Base-by-base conservation (phyloP, 352 stramenopile genomes). In the Globisporangium parvum region DNA sequence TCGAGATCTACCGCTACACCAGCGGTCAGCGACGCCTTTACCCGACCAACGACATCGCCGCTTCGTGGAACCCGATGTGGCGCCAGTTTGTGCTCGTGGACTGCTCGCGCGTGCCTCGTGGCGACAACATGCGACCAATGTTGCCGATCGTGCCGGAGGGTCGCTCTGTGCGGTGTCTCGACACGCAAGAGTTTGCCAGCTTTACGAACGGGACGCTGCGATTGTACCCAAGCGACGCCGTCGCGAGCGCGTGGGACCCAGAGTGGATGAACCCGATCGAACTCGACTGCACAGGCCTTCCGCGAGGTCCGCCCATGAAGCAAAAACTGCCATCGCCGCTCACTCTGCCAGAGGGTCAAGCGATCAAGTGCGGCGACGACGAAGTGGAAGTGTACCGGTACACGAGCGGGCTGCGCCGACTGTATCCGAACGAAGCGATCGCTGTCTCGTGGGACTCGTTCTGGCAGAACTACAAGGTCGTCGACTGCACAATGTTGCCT, bases 361-460 rank as follows among this genome's bases (percentile, higher is more conserved):
- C 65, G 0, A 62, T 71, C 54, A 71, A 68, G 57, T 71, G 65
- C 21, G 41, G 23, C 3, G 35, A 42, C 3, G 31, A 60, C 39
- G 21, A 40, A 23, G 21, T 18, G 9, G 15, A 42, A 11, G 49
- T 70, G 12, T 73, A 60, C 33, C 57, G 65, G n/a, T 59, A 58
- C 24, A 57, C 37, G 0, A 55, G 50, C 33, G 62, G 53, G 4
- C n/a, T 60, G 39, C 47, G 39, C 2, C 57, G 62, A 2, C 53
- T 57, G 54, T 73, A 59, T 23, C 45, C 54, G n/a, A 41, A 17
- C 8, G 33, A 46, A 14, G 28, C 37, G 18, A 70, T 73, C 18
- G 65, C 65, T 6, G 24, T 46, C 14, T 73, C 65, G 47, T 73
- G 65, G 65, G 65, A 73, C 35, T 24, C 45, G 12, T 44, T 57